Percentiles rank a stretch among this genome's conserved stretches.
These are phyloP conservation scores for Suillus spraguei DNA, from an alignment of 768 basidiomycete genomes.

Conservation along the genomic window DNA sequence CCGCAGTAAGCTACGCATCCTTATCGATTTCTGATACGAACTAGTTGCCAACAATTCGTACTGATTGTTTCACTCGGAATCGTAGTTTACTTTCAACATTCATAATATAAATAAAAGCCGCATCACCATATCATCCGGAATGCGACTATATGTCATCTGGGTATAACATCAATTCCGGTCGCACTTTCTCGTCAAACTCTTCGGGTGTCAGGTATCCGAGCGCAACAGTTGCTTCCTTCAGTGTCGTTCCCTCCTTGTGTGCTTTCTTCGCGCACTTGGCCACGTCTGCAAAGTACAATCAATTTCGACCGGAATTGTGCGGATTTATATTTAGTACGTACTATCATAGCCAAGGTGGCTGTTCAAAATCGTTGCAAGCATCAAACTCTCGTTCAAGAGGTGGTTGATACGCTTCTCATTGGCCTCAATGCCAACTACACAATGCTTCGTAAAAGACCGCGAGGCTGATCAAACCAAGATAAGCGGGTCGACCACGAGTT, in stretches of 20 bases:
- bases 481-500: constrained; percentile 6
- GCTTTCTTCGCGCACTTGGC: constrained; percentile 99
- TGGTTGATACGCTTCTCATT: constrained; percentile 93
- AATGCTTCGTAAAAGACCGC: constrained; percentile 96
- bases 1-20: neutral
- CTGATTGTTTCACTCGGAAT: neutral
- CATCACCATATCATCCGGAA: no score
- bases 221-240: constrained; percentile 92
- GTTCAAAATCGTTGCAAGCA: constrained; percentile 98
- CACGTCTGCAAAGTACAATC: constrained; percentile 62
- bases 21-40: neutral
- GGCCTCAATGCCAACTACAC: constrained; percentile 93
- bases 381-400: constrained; percentile 91
- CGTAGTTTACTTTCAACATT: no score
- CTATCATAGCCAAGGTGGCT: constrained; percentile 96
- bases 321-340: constrained; percentile 45
- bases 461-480: constrained; percentile 50
- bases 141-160: constrained; percentile 51
- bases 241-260: constrained; percentile 96
- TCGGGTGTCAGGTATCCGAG: constrained; percentile 86
- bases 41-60: neutral
- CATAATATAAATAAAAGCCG: no score
- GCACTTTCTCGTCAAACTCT: constrained; percentile 93
- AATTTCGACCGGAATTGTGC: constrained; percentile 6
- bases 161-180: constrained; percentile 87